phyloP scores from a whole-genome alignment of 805 yeast species.

The Starmerella bombi region DNA sequence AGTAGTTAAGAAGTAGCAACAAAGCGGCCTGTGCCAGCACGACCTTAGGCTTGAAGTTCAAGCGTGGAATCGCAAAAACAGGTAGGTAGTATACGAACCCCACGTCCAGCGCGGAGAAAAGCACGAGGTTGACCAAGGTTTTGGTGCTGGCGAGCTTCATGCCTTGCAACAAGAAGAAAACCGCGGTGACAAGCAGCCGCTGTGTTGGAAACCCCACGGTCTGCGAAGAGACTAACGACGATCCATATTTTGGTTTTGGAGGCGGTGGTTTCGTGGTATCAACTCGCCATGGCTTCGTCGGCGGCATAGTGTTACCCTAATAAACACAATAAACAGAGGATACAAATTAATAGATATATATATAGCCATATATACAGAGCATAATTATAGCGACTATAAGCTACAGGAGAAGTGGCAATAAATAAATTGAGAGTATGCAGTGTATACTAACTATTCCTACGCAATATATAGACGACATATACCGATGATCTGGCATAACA shows the following conservation, averaged over 20 bases:
- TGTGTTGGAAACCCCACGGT: constrained; percentile 56
- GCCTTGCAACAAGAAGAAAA: constrained; percentile 67
- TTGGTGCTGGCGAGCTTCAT: constrained; percentile 66
- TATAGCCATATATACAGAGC: no score
- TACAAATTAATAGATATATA: no score
- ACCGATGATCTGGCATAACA: no score
- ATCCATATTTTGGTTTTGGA: neutral
- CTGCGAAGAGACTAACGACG: constrained; percentile 44
- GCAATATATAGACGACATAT: no score
- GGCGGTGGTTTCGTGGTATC: constrained; percentile 1
- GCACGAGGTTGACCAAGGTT: constrained; percentile 36
- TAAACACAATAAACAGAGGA: no score
- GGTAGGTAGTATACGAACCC: constrained; percentile 59
- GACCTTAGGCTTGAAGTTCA: constrained; percentile 48
- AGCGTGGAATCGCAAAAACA: constrained; percentile 57
- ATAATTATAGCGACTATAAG: no score
- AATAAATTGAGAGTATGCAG: no score
- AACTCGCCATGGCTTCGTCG: constrained; percentile 14
- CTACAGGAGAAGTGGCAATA: no score
- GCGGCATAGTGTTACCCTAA: neutral
- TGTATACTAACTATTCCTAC: no score
- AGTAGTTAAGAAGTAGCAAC: constrained; percentile 36
- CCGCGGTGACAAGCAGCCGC: constrained; percentile 48
- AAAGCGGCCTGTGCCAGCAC: constrained; percentile 38
- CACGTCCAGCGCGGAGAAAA: constrained; percentile 58